Percentiles rank a stretch among this genome's conserved stretches.
These are phyloP conservation scores for Monilinia laxa DNA, from an alignment of 2,329 filamentous ascomycete genomes.

Conservation along the genomic window DNA sequence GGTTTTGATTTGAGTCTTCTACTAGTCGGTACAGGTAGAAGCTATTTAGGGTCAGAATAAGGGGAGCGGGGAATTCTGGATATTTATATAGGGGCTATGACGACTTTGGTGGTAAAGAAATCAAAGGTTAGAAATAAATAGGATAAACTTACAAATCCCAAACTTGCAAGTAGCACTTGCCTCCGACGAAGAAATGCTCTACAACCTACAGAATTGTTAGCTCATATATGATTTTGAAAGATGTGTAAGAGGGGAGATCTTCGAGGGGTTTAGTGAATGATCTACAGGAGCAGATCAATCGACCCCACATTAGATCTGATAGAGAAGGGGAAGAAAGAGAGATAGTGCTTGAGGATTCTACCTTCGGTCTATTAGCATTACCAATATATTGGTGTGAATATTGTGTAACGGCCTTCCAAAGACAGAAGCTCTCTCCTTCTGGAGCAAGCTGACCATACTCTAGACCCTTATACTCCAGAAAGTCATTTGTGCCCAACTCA, in stretches of 20 bases:
- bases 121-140: not conserved
- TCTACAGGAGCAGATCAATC: not conserved
- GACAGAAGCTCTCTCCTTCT: constrained; percentile 45
- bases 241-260: not conserved
- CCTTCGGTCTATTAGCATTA: constrained; percentile 45
- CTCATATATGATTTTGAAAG: not conserved
- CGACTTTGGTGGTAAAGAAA: constrained; percentile 6
- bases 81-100: not conserved
- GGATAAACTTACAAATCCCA: constrained; percentile 72
- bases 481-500: constrained; percentile 21
- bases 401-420: constrained; percentile 53
- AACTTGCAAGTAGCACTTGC: constrained; percentile 55
- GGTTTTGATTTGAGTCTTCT: constrained; percentile 47
- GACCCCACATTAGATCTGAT: constrained; percentile 1
- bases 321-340: not conserved
- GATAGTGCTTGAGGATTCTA: constrained; percentile 5
- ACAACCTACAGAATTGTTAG: constrained; percentile 23
- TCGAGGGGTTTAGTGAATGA: constrained; percentile 16
- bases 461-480: constrained; percentile 28
- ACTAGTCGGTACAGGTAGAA: constrained; percentile 64
- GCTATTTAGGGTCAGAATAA: constrained; percentile 43
- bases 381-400: constrained; percentile 62
- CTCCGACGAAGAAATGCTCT: constrained; percentile 49
- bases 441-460: constrained; percentile 34
- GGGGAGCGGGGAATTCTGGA: not conserved